These are phyloP conservation scores for Sanguinoderma infundibulare DNA, from an alignment of 1,284 basidiomycete species.

Conservation along the genomic window DNA sequence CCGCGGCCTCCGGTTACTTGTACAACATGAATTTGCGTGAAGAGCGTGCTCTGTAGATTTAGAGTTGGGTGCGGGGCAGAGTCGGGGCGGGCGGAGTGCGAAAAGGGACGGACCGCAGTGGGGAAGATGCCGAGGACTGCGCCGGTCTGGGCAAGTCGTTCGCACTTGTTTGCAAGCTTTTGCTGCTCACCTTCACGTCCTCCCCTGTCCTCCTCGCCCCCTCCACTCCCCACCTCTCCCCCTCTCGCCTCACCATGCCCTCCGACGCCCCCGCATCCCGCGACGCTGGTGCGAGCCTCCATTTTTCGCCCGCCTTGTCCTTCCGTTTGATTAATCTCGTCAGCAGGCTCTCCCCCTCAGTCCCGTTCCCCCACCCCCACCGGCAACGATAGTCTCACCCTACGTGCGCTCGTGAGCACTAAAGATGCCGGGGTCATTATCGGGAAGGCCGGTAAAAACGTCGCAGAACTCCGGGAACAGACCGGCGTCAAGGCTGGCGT, in stretches of 20 bases:
- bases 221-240: constrained; percentile 34
- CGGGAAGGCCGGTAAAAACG: constrained; percentile 95
- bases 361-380: constrained; percentile 72
- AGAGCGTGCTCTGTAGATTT: neutral
- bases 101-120: constrained; percentile 11
- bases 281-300: constrained; percentile 51
- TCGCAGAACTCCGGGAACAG: constrained; percentile 92
- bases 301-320: constrained; percentile 12
- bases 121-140: constrained; percentile 18
- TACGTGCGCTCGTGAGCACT: constrained; percentile 92
- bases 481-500: constrained; percentile 98
- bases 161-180: constrained; percentile 25
- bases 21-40: constrained; percentile 23
- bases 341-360: constrained; percentile 46
- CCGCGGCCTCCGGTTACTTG: constrained; percentile 28
- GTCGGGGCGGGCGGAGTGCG: constrained; percentile 12
- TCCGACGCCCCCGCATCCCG: constrained; percentile 59
- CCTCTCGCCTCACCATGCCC: constrained; percentile 52
- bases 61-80: too few relatives aligned
- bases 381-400: constrained; percentile 70
- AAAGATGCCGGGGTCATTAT: constrained; percentile 98
- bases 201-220: constrained; percentile 33
- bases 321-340: constrained; percentile 9
- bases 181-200: constrained; percentile 39
- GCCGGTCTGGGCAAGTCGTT: constrained; percentile 25